Evolutionary conservation across 2,329 filamentous ascomycete species (phyloP), one percentile per base, ranked within the genome.

Genomic region (Rhytidhysteron rufulum): DNA sequence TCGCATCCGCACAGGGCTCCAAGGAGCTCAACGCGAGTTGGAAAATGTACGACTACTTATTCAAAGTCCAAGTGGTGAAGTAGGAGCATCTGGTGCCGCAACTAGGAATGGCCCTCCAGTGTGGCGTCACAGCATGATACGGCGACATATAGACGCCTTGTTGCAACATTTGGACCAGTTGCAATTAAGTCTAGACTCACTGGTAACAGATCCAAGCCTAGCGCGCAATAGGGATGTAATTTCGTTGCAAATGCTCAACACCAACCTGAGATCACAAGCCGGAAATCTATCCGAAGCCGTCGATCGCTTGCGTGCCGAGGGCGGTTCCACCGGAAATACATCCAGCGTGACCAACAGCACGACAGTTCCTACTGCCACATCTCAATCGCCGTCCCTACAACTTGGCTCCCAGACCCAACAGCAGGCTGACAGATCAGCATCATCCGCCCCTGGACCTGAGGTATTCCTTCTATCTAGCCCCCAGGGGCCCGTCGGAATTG

Each of bases 391-490:
- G n/a, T 30, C 35, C 10, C 21, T 5, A 37, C 41, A 13, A 33
- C 45, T 24, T 36, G 45, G 10, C 50, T 41, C 37, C 33, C 37
- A 35, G 42, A 40, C 22, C 9, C 34, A 13, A 7, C 25, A 31
- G n/a, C 39, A 43, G 16, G 36, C 29, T n/a, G 24, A 33, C 8
- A 10, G 41, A 3, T 49, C 38, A 7, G 34, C 49, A 22, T 36
- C 54, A 4, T 27, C 56, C 21, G 42, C 49, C 21, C 42, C 50
- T 6, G 54, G 53, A 6, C 43, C 49, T 19, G 56, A 65, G 36
- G 45, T 65, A 5, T 66, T 64, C 37, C 49, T 65, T 8, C 52
- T 66, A 0, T 63, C 61, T 19, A 60, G 60, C 40, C 61, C 63
- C 1, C 58, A 63, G 31, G 63, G 63, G 6, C 60, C 62, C 0